These are phyloP conservation scores for Phlyctochytrium planicorne DNA, from an alignment of 192 early-diverging fungal species.

Conservation along the genomic window DNA sequence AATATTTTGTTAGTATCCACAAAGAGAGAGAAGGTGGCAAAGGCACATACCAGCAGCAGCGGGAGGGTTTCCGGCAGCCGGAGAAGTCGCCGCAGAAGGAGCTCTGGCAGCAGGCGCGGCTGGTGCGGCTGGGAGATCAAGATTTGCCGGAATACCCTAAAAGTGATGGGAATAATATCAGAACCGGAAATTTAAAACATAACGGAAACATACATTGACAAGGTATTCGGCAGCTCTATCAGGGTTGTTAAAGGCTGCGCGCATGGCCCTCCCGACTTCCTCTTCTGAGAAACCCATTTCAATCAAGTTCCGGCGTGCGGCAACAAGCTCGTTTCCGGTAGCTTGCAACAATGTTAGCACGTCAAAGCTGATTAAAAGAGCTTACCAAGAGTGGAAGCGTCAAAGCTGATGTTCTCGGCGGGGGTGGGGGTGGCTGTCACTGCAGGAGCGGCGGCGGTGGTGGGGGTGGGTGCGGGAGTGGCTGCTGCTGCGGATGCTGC, in stretches of 20 bases:
- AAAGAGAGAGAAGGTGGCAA: too few relatives aligned
- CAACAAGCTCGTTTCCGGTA: slow-evolving; percentile 78
- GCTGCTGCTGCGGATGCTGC: too few relatives aligned
- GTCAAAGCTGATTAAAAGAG: too few relatives aligned
- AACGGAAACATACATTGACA: slow-evolving; percentile 62
- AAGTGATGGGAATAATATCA: slow-evolving; percentile 13
- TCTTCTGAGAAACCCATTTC: slow-evolving; percentile 94
- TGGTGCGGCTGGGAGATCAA: too few relatives aligned
- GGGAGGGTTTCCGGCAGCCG: too few relatives aligned
- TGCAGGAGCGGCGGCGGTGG: slow-evolving; percentile 36
- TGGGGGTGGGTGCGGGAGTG: slow-evolving; percentile 26
- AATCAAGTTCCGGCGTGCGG: slow-evolving; percentile 82
- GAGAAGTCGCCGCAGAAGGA: too few relatives aligned
- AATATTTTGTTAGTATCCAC: too few relatives aligned
- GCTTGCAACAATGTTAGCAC: too few relatives aligned
- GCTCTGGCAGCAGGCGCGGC: too few relatives aligned
- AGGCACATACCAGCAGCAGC: too few relatives aligned
- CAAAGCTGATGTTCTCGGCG: slow-evolving; percentile 36
- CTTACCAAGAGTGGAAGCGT: slow-evolving; percentile 54
- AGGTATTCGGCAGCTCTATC: slow-evolving; percentile 96
- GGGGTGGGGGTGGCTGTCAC: slow-evolving; percentile 39
- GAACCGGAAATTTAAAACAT: too few relatives aligned
- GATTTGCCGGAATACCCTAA: slow-evolving; percentile 78
- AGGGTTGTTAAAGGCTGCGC: slow-evolving; percentile 96
- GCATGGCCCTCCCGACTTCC: slow-evolving; percentile 85